Base-by-base conservation (phyloP, 129 eudicot genomes). In the Apium graveolens region DNA sequence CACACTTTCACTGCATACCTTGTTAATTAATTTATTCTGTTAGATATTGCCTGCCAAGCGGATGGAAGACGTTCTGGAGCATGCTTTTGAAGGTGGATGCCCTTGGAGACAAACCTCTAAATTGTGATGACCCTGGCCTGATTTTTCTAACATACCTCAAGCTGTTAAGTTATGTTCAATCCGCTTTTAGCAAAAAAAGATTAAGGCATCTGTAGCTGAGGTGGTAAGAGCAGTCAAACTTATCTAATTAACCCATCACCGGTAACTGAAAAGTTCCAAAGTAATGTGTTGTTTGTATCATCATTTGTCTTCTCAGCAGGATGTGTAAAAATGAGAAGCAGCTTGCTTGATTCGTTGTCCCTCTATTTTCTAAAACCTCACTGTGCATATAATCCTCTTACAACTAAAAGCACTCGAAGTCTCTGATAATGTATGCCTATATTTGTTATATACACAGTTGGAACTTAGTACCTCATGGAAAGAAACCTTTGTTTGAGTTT, bases 81-180 rank as follows among this genome's bases (percentile, higher is more conserved):
- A 95, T 9, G 99, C 99, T 69, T 95, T 95, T 83, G 99, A 95
- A 85, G 97, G 99, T 48, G 99, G 99, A 26, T 95, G 97, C 78
- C 97, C 97, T 4, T 92, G 93, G 96, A 91, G 93, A 87, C 88
- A 81, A 73, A 90, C 79, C 71, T 85, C 99, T 3, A 95, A 81
- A 80, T 82, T 95, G 84, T 95, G 92, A 95, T 81, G 78, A 26
- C 73, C 82, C 55, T 43, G 62, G 48, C 35, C 69, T 57, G 32
- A 29, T 60, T 55, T 41, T 9, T 41, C 39, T 13, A 7, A 24
- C 53, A 21, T 57, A 20, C 79, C 60, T 74, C 65, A 35, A 75
- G 78, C 48, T 75, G 43, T 26, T 42, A n/a, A 18, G n/a, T 73
- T 13, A 29, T 46, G 76, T 17, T 13, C 14, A 21, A 13, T 43